Evolutionary conservation across 2,329 filamentous ascomycete genomes (phyloP), one percentile per base, ranked within the genome.

Genomic region (Claviceps fusiformis): DNA sequence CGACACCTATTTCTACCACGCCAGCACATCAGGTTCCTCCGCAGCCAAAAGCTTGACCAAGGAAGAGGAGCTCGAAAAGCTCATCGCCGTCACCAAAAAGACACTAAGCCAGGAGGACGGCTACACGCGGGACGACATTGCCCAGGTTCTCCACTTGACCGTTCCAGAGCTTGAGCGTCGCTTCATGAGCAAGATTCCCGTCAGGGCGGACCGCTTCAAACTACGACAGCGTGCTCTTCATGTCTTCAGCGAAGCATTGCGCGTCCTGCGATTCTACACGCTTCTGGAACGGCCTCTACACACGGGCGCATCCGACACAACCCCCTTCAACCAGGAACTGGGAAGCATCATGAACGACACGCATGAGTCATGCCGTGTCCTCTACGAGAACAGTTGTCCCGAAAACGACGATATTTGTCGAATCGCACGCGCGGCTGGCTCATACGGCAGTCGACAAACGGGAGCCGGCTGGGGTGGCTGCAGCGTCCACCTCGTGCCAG

Each of bases 381-480:
- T 88, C 4, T 98, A 93, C 71, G 89, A 96, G 64, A 97, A 92
- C 73, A 93, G 87, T 63, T 95, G 89, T 63, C 83, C 87, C 0
- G 91, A 97, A 70, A 80, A 97, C n/a, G 92, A 98, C 68, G 78
- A 88, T 58, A 80, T 98, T 43, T 97, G 92, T 69, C 69, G 76
- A 44, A 85, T 97, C 61, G 91, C 91, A 0, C 78, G 84, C 33
- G 76, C 75, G 17, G 87, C 87, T 0, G 93, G 93, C 2, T 82
- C 87, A 19, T 90, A 89, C 67, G 93, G 92, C 33, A 90, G 87
- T 62, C 77, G 92, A 31, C 73, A 96, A 62, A 97, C 92, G 0
- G 93, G 93, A 44, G 93, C 93, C 0, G 93, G 93, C 3, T 98
- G 93, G 93, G 93, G 93, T 58, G 93, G 93, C 2, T 97, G 93